phyloP scores from a whole-genome alignment of 1,284 basidiomycete species.

The Tremellales sp. region DNA sequence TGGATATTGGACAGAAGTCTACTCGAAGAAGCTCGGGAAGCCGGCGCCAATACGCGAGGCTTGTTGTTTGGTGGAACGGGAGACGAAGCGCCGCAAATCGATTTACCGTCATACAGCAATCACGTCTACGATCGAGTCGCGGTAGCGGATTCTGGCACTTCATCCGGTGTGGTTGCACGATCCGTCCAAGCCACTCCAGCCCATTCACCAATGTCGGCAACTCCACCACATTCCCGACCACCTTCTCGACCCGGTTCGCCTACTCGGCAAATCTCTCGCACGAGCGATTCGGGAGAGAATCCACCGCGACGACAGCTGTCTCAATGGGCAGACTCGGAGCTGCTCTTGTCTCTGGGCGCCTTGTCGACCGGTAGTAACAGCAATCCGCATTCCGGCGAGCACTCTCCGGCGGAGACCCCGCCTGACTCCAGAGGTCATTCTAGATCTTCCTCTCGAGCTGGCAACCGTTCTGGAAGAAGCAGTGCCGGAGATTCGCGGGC shows the following conservation, averaged over 20 bases:
- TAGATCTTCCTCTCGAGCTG: conserved; percentile 37
- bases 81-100: conserved; percentile 58
- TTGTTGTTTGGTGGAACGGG: conserved; percentile 56
- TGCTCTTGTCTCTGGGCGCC: conserved; percentile 62
- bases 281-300: conserved; percentile 24
- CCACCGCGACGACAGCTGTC: conserved; percentile 53
- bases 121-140: conserved; percentile 87
- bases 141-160: conserved; percentile 59
- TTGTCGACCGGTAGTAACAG: conserved; percentile 21
- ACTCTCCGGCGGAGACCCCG: conserved; percentile 42
- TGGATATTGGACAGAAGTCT: conserved; percentile 71
- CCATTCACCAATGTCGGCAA: conserved; percentile 25
- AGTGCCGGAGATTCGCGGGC: conserved; percentile 49
- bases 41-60: conserved; percentile 67
- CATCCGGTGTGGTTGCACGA: conserved; percentile 27
- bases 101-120: conserved; percentile 78
- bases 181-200: conserved; percentile 21
- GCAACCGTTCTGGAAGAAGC: conserved; percentile 33
- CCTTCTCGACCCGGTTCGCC: conserved; percentile 43
- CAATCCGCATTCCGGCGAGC: conserved; percentile 25
- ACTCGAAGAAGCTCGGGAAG: conserved; percentile 66
- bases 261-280: conserved; percentile 8
- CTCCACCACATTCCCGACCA: conserved; percentile 41
- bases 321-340: conserved; percentile 76
- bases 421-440: conserved; percentile 39